Percentiles rank a stretch among this genome's conserved stretches.
Evolutionary conservation across 305 asterid genomes (phyloP).

Genomic region (Caryopteris hybrid): DNA sequence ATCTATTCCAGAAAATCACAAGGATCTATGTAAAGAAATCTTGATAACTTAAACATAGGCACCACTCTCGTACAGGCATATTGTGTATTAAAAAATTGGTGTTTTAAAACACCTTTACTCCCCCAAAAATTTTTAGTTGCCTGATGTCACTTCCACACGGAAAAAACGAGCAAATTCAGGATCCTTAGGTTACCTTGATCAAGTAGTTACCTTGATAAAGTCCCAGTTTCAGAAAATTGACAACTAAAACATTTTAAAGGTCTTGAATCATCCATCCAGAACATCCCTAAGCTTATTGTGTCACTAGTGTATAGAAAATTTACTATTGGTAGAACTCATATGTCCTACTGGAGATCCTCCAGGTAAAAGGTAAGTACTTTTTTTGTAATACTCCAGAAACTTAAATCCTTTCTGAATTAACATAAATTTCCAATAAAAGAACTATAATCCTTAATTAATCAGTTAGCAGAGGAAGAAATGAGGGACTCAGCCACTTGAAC

Average conservation of each 20-base stretch:
- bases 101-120: neutral
- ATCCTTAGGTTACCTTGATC: neutral
- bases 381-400: neutral
- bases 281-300: neutral
- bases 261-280: neutral
- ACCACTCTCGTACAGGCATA: neutral
- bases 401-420: neutral
- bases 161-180: neutral
- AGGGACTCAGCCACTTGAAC: slow-evolving; percentile 9
- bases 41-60: too few species aligned
- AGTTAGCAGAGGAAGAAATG: neutral
- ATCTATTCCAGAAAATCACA: too few species aligned
- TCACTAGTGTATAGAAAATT: neutral
- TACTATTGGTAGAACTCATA: neutral
- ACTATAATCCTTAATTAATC: neutral
- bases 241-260: neutral
- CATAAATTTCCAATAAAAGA: neutral
- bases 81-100: neutral
- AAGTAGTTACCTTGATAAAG: too few species aligned
- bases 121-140: neutral
- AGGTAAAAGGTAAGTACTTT: neutral
- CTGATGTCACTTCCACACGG: neutral
- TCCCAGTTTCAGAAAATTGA: neutral
- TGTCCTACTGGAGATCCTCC: neutral
- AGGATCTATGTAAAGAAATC: too few species aligned